Evolutionary conservation across 805 yeast genomes (phyloP).

Genomic region (Candida sonorensis): DNA sequence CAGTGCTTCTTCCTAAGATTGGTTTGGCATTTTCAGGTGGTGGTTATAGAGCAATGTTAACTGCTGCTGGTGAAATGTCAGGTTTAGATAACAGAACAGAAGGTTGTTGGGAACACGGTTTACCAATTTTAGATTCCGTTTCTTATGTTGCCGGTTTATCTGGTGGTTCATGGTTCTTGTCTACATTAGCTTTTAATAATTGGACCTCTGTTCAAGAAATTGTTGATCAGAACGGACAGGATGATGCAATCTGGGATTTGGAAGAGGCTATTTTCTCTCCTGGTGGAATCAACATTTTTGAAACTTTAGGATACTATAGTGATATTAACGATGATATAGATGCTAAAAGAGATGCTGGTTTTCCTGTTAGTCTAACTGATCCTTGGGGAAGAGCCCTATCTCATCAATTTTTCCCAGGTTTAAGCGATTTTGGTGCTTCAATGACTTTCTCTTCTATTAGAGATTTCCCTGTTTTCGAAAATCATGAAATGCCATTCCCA

Average conservation of each 20-base stretch:
- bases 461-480: conserved; percentile 51
- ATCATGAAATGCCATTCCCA: conserved; percentile 67
- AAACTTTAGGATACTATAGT: conserved; percentile 46
- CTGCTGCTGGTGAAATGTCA: conserved; percentile 77
- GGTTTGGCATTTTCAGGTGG: conserved; percentile 76
- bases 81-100: conserved; percentile 72
- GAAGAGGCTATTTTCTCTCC: conserved; percentile 53
- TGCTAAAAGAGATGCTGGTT: conserved; percentile 57
- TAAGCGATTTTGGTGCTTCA: conserved; percentile 57
- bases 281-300: conserved; percentile 53
- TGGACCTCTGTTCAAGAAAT: conserved; percentile 67
- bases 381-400: conserved; percentile 76
- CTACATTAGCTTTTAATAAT: conserved; percentile 60
- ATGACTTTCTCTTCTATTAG: conserved; percentile 52
- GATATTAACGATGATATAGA: conserved; percentile 46
- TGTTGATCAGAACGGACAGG: conserved; percentile 30
- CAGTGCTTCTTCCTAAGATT: conserved; percentile 35
- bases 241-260: conserved; percentile 61
- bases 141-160: conserved; percentile 72
- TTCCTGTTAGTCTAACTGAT: conserved; percentile 60
- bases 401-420: conserved; percentile 61
- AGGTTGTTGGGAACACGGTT: conserved; percentile 42
- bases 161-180: conserved; percentile 81
- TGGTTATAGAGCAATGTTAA: conserved; percentile 83
- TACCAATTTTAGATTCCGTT: conserved; percentile 71